These are phyloP conservation scores for Cutaneotrichosporon spelunceum DNA, from an alignment of 1,284 basidiomycete species.

Conservation along the genomic window DNA sequence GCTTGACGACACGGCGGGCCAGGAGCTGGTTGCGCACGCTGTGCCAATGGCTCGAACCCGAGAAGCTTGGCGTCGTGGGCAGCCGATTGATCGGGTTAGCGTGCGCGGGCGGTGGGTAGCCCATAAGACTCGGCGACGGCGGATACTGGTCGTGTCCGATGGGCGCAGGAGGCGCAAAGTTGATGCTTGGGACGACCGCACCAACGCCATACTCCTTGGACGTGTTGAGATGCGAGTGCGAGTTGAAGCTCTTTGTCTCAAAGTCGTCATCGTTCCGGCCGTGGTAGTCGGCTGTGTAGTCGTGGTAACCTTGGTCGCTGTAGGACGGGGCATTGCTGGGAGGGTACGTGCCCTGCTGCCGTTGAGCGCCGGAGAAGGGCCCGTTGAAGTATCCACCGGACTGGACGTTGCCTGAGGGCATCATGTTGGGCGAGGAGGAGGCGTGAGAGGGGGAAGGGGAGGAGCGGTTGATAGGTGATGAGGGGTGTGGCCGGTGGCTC, in stretches of 20 bases:
- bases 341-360: constrained; percentile 20
- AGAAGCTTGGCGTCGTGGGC: constrained; percentile 23
- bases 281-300: constrained; percentile 7
- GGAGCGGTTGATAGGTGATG: not conserved
- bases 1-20: constrained; percentile 61
- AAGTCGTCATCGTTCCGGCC: constrained; percentile 29
- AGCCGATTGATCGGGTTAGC: constrained; percentile 3
- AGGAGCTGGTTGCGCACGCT: constrained; percentile 39
- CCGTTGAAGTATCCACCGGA: not conserved
- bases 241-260: constrained; percentile 41
- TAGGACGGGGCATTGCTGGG: constrained; percentile 15
- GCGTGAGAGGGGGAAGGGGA: not conserved
- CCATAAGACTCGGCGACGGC: constrained; percentile 1
- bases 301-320: constrained; percentile 3
- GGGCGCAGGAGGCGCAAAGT: constrained; percentile 1
- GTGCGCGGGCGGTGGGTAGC: not conserved
- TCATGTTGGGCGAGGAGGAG: not conserved
- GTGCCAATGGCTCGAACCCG: constrained; percentile 45
- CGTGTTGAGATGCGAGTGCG: constrained; percentile 27
- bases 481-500: not conserved
- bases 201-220: constrained; percentile 42
- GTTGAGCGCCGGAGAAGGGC: constrained; percentile 9
- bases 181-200: constrained; percentile 29
- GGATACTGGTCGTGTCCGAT: constrained; percentile 14
- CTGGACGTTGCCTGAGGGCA: not conserved